Evolutionary conservation across 768 basidiomycete species (phyloP), one percentile per base, ranked within the genome.

Genomic region (Tulasnella sp.): DNA sequence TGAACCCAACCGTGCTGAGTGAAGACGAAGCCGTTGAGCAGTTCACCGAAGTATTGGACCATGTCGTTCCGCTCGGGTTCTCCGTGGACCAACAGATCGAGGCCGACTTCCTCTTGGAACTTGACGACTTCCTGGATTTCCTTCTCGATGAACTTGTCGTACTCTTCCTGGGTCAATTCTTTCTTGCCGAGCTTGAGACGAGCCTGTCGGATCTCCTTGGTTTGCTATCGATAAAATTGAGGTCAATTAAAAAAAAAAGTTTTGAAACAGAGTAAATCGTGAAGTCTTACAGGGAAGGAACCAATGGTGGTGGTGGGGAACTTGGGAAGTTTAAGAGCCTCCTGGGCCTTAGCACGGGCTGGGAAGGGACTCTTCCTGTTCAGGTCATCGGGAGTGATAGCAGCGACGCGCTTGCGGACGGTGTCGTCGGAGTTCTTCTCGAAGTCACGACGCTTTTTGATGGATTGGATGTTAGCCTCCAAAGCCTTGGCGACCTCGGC

Each of bases 41-140:
- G 93, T 86, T 99, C 98, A 81, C 98, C 98, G 82, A 99, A 99
- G 91, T 99, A 99, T 87, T 99, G 96, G 80, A 98, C 96, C 97
- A 99, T 99, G 89, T 98, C 97, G 85, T 98, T 98, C 83, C 97
- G 91, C 88, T 99, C 97, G 75, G 97, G 93, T 86, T 99, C 98
- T 83, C 98, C 98, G 85, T 99, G 98, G 80, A 99, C 98, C 82
- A 99, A 89, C 78, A 99, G 89, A 86, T 99, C 98, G 82, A 99
- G 91, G 81, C 94, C 97, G 81, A 96, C 89, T 85, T 90, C 91
- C 88, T 99, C 97, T 86, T 99, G 98, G 94, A 99, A 97, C 81
- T 91, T 89, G 82, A 99, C 96, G 80, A 95, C 96, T 76, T 85
- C 85, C 87, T 97, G 90, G 82, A 99, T 93, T 86, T 99, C 98